Evolutionary conservation across 176 grass and related monocot genomes (phyloP).

Genomic region (Zizania latifolia): DNA sequence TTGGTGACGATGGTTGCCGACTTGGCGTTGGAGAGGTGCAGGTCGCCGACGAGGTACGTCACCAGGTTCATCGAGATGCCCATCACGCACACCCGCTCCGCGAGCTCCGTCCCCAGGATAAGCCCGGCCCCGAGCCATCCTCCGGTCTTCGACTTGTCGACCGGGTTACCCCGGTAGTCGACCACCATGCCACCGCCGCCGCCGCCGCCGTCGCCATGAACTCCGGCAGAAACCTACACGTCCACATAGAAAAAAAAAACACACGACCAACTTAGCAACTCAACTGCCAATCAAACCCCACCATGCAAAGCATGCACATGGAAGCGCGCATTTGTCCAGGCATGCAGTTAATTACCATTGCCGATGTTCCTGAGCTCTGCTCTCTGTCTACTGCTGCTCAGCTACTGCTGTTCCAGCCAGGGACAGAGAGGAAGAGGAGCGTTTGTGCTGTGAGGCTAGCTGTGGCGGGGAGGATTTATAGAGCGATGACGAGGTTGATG

Average conservation of each 20-base stretch:
- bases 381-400: not conserved
- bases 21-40: conserved; percentile 48
- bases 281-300: not conserved
- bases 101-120: conserved; percentile 58
- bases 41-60: conserved; percentile 54
- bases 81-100: conserved; percentile 62
- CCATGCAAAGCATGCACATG: not conserved
- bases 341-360: not conserved
- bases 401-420: not conserved
- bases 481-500: not conserved
- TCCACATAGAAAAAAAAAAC: not conserved
- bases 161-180: conserved; percentile 67
- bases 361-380: not conserved
- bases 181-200: conserved; percentile 18
- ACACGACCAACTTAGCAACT: not conserved
- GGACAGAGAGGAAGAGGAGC: too few relatives aligned
- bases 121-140: conserved; percentile 83
- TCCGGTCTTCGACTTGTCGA: conserved; percentile 67
- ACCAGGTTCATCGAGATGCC: conserved; percentile 72
- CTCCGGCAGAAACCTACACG: conserved; percentile 52
- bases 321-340: not conserved
- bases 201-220: conserved; percentile 20
- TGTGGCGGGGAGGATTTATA: not conserved
- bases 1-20: conserved; percentile 63
- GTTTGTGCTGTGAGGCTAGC: too few relatives aligned